Evolutionary conservation across 768 basidiomycete genomes (phyloP).

Genomic region (Paxillus involutus): DNA sequence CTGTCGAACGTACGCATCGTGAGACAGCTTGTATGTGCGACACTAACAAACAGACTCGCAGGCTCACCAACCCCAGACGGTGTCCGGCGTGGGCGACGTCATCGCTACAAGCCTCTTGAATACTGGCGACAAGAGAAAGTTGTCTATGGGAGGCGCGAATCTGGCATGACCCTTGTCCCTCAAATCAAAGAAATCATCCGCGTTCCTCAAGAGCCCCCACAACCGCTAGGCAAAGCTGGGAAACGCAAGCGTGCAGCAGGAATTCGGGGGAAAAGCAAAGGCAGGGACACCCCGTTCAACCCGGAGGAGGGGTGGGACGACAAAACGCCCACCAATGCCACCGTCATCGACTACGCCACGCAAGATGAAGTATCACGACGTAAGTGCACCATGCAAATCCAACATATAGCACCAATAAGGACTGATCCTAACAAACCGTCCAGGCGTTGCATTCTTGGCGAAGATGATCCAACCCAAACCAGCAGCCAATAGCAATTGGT

Average conservation of each 20-base stretch:
- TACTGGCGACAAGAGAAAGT: conserved; percentile 94
- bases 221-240: conserved; percentile 44
- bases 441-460: conserved; percentile 80
- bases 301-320: conserved; percentile 88
- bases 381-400: conserved; percentile 39
- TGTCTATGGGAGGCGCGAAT: conserved; percentile 69
- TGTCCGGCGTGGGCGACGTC: conserved; percentile 69
- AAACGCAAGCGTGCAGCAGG: conserved; percentile 33
- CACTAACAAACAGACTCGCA: conserved; percentile 13
- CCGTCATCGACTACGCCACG: conserved; percentile 66
- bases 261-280: conserved; percentile 37
- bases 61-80: conserved; percentile 38
- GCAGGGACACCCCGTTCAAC: conserved; percentile 31
- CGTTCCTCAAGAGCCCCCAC: conserved; percentile 49
- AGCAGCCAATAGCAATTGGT: conserved; percentile 68
- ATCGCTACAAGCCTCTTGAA: conserved; percentile 72
- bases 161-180: conserved; percentile 53
- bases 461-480: conserved; percentile 61
- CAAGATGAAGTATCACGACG: conserved; percentile 66
- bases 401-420: neutral
- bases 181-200: conserved; percentile 66
- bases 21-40: neutral
- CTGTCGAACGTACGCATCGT: conserved; percentile 25
- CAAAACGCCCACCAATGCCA: conserved; percentile 61
- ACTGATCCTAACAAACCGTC: conserved; percentile 2